Base-by-base conservation (phyloP, 2,329 filamentous ascomycete species). In the Capronia americana region DNA sequence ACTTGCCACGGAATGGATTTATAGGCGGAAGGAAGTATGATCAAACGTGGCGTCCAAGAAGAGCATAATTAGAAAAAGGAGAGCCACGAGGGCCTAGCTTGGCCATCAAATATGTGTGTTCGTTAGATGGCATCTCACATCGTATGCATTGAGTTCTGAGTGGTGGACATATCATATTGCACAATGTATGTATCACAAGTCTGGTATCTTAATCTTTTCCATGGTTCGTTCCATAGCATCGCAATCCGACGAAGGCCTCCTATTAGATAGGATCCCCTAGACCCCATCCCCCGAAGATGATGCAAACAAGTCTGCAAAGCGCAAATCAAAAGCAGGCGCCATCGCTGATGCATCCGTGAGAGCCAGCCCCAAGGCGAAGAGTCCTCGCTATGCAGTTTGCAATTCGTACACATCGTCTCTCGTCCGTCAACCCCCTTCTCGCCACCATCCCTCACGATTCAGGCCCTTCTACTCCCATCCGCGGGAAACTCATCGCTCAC, bases 401-500 rank as follows among this genome's bases (percentile, higher is more conserved):
- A 46, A 28, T n/a, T 17, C 57, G 28, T 34, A 44, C 24, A 7
- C 24, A 7, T 24, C 55, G n/a, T 30, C 41, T 44, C 17, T 50
- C 26, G 24, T 28, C 23, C 11, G 4, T 32, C 28, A 51, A n/a
- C n/a, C 26, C 53, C 17, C 0, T 28, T 30, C 24, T 55, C 17
- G n/a, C 26, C 51, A 24, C 12, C 23, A 20, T 23, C 26, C 55
- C 44, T 23, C 48, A 38, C n/a, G 6, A 5, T 34, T 57, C 53
- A 70, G 28, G 68, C 68, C 57, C 68, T 57, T 50, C 68, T 64
- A 10, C 63, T 61, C 23, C 68, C 68, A 30, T 70, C 68, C 11
- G 80, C 78, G 4, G 93, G 93, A 78, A 99, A 99, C 80, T 98
- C 92, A 76, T 99, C 95, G 74, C 92, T 92, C 71, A 99, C 81